Evolutionary conservation across 1,139 yeast genomes (phyloP).

Genomic region (Pneumocystis canis): DNA sequence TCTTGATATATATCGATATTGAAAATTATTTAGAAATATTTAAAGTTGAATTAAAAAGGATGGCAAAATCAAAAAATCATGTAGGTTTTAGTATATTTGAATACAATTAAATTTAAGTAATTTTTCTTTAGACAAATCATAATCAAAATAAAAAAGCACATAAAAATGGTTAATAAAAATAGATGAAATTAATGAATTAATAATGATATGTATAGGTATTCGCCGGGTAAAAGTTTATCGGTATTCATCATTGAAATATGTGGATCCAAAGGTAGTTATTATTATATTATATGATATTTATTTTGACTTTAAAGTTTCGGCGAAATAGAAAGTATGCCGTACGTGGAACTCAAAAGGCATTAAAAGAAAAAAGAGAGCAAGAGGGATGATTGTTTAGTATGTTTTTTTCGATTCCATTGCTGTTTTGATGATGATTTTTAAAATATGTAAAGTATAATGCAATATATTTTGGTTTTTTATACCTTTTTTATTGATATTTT

Average conservation of each 20-base stretch:
- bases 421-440: not conserved
- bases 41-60: not conserved
- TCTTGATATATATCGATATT: not conserved
- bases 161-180: not conserved
- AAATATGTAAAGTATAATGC: not conserved
- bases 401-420: not conserved
- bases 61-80: not conserved
- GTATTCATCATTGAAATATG: not conserved
- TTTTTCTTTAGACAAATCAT: not conserved
- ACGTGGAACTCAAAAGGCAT: not conserved
- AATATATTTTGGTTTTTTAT: not conserved
- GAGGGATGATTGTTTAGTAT: not conserved
- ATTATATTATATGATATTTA: not conserved
- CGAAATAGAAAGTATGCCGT: not conserved
- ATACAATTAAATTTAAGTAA: not conserved
- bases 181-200: not conserved
- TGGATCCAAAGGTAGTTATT: not conserved
- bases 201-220: not conserved
- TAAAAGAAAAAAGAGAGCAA: not conserved
- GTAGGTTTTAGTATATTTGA: not conserved
- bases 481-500: not conserved
- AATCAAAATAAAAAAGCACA: not conserved
- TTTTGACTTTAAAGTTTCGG: not conserved
- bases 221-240: not conserved
- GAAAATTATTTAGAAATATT: not conserved